phyloP scores from a whole-genome alignment of 257 asterid species.

The Rauvolfia tetraphylla region DNA sequence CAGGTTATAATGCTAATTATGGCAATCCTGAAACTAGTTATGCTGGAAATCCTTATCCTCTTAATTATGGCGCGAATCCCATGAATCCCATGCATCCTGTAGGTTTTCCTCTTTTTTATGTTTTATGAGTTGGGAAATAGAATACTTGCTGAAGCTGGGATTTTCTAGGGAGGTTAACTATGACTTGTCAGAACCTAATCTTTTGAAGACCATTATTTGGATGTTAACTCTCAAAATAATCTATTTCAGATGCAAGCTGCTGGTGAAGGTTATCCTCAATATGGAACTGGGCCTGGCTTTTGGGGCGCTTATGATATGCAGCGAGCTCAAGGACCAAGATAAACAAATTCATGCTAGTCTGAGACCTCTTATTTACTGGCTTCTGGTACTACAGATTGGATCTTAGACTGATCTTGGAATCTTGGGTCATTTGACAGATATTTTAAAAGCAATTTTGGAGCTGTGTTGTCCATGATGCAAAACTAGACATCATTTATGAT shows the following conservation, averaged over 20 bases:
- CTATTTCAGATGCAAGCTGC: conserved; percentile 60
- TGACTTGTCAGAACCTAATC: not conserved
- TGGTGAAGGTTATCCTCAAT: conserved; percentile 77
- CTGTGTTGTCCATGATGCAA: not conserved
- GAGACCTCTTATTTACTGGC: conserved; percentile 20
- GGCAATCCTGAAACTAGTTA: conserved; percentile 57
- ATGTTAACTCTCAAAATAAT: conserved; percentile 11
- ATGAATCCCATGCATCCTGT: conserved; percentile 59
- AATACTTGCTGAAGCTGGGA: not conserved
- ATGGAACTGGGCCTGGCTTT: conserved; percentile 63
- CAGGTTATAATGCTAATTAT: conserved; percentile 54
- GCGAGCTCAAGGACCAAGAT: conserved; percentile 75
- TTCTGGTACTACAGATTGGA: conserved; percentile 31
- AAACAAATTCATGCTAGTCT: conserved; percentile 28
- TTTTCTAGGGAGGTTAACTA: not conserved
- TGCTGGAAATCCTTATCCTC: conserved; percentile 59
- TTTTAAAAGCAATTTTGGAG: conserved; percentile 1
- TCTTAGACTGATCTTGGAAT: conserved; percentile 19
- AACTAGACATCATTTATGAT: conserved; percentile 6
- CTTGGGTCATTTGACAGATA: conserved; percentile 6
- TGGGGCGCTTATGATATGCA: conserved; percentile 71
- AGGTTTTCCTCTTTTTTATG: conserved; percentile 23
- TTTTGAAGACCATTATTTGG: conserved; percentile 5
- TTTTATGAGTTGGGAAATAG: not conserved
- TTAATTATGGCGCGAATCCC: conserved; percentile 59